Conservation (phyloP, 306 rosid species). For the Begonia fuchsioides region DNA sequence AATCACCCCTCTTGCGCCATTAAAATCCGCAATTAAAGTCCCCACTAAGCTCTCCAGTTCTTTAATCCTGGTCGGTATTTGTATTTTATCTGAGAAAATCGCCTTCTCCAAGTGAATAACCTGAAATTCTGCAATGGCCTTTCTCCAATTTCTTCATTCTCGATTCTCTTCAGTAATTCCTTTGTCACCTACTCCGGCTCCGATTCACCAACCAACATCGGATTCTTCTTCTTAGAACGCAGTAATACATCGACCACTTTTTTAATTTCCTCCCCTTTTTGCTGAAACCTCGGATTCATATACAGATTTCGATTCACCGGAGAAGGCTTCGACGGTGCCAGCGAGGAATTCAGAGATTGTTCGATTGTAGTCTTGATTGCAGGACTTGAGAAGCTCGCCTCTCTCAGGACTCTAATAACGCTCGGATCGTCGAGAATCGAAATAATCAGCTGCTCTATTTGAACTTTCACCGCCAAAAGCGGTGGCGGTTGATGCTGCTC, state of each 20-base stretch:
- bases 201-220: slow-evolving; percentile 80
- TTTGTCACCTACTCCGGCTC: slow-evolving; percentile 71
- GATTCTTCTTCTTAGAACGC: slow-evolving; percentile 60
- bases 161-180: slow-evolving; percentile 60
- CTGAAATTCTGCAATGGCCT: slow-evolving; percentile 27
- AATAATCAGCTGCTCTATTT: slow-evolving; percentile 81
- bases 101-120: slow-evolving; percentile 68
- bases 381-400: slow-evolving; percentile 86
- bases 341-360: slow-evolving; percentile 43
- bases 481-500: slow-evolving; percentile 98
- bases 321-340: slow-evolving; percentile 26
- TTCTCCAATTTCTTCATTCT: slow-evolving; percentile 47
- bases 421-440: slow-evolving; percentile 95
- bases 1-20: slow-evolving; percentile 29
- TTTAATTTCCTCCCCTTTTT: slow-evolving; percentile 56
- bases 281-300: slow-evolving; percentile 70
- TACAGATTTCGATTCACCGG: slow-evolving; percentile 39
- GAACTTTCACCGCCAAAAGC: slow-evolving; percentile 81
- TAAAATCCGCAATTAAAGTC: slow-evolving; percentile 21
- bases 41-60: slow-evolving; percentile 61
- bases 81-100: slow-evolving; percentile 40
- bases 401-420: slow-evolving; percentile 91
- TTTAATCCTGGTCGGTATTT: slow-evolving; percentile 30
- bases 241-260: slow-evolving; percentile 44
- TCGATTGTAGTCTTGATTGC: slow-evolving; percentile 83